Conservation (phyloP, 441 rosid species). For the Adansonia rubrostipa region DNA sequence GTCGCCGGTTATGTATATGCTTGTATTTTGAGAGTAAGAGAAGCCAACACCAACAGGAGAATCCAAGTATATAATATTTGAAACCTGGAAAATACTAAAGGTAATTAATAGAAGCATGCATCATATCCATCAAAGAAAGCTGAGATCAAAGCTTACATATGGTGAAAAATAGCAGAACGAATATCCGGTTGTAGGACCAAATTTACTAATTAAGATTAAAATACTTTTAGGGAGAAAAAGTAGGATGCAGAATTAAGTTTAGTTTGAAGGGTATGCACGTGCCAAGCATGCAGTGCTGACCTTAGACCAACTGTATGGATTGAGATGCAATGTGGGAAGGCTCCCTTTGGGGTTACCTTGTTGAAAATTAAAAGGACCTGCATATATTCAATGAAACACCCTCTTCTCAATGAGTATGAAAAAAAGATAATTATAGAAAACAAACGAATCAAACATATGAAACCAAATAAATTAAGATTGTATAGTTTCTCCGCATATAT, state of each 20-base stretch:
- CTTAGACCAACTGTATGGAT: slow-evolving; percentile 75
- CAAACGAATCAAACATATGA: neutral
- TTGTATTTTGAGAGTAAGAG: slow-evolving; percentile 46
- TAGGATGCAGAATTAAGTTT: neutral
- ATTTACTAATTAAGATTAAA: no score
- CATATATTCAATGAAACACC: neutral
- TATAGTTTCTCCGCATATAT: neutral
- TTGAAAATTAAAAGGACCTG: slow-evolving; percentile 67
- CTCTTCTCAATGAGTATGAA: neutral
- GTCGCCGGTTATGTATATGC: slow-evolving; percentile 47
- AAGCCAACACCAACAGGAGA: slow-evolving; percentile 66
- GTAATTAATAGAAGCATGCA: neutral
- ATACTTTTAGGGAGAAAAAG: neutral
- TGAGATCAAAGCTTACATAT: no score
- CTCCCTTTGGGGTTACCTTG: slow-evolving; percentile 38
- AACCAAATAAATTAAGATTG: no score
- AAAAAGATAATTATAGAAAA: neutral
- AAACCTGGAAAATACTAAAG: slow-evolving; percentile 43
- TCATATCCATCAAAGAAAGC: no score
- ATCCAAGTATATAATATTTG: slow-evolving; percentile 63
- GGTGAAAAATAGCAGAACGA: no score
- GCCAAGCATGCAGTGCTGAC: slow-evolving; percentile 26
- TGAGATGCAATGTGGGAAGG: slow-evolving; percentile 55
- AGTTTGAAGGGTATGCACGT: neutral
- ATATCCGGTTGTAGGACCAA: no score